A percentile compares a stretch with the other conserved stretches of the same genome.
These are phyloP conservation scores for Petrea volubilis DNA, from an alignment of 257 asterid genomes.

Conservation along the genomic window DNA sequence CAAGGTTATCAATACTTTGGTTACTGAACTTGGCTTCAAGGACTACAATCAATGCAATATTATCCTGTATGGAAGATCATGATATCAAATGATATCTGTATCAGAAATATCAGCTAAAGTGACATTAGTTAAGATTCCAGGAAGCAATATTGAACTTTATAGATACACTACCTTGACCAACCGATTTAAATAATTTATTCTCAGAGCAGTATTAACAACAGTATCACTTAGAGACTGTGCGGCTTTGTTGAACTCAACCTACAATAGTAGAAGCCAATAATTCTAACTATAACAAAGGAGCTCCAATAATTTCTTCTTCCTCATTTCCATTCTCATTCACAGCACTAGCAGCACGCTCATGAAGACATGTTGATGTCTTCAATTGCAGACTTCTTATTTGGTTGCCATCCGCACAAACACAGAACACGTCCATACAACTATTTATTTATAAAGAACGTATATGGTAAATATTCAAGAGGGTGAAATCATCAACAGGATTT, in stretches of 20 bases:
- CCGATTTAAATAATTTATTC: constrained; percentile 74
- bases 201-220: constrained; percentile 75
- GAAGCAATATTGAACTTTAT: background rate
- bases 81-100: constrained; percentile 3
- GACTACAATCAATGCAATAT: constrained; percentile 87
- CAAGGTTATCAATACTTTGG: constrained; percentile 77
- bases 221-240: constrained; percentile 95
- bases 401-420: background rate
- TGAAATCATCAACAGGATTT: no score
- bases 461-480: background rate
- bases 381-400: background rate
- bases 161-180: constrained; percentile 67
- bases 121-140: background rate
- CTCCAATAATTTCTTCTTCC: constrained; percentile 77
- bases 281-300: constrained; percentile 16
- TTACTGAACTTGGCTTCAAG: constrained; percentile 88
- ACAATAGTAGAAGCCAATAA: constrained; percentile 21
- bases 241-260: constrained; percentile 99
- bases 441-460: background rate
- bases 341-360: constrained; percentile 89
- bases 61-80: constrained; percentile 60
- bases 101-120: constrained; percentile 5
- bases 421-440: background rate
- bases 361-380: constrained; percentile 80
- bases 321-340: constrained; percentile 75